Conservation (phyloP, 2,329 filamentous ascomycete genomes). For the Fusarium aywerte region DNA sequence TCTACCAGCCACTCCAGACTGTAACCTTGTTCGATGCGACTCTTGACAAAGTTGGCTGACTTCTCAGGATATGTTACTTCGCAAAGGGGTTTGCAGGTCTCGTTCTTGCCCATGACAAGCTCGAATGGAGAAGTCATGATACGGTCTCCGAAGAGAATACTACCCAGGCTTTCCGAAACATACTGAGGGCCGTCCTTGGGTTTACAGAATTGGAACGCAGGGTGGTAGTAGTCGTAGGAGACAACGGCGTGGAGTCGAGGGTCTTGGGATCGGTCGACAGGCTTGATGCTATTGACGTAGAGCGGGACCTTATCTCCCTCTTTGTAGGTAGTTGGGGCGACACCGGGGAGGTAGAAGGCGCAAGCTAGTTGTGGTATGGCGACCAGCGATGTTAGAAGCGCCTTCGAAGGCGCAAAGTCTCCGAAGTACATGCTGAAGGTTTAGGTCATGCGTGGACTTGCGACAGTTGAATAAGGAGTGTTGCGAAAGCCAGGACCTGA, state of each 20-base stretch:
- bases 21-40: slow-evolving; percentile 84
- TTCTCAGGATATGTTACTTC: slow-evolving; percentile 69
- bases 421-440: slow-evolving; percentile 57
- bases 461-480: slow-evolving; percentile 10
- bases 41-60: slow-evolving; percentile 82
- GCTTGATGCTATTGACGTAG: slow-evolving; percentile 92
- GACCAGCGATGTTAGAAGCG: slow-evolving; percentile 62
- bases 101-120: slow-evolving; percentile 85
- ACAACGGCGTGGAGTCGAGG: slow-evolving; percentile 90
- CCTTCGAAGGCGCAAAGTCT: slow-evolving; percentile 58
- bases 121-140: slow-evolving; percentile 98
- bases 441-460: slow-evolving; percentile 46
- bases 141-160: slow-evolving; percentile 95
- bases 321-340: slow-evolving; percentile 93
- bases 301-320: slow-evolving; percentile 82
- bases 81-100: slow-evolving; percentile 87
- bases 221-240: slow-evolving; percentile 95
- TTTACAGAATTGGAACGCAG: slow-evolving; percentile 86
- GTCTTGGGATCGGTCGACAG: slow-evolving; percentile 80
- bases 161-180: slow-evolving; percentile 85
- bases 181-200: slow-evolving; percentile 80
- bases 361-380: slow-evolving; percentile 65
- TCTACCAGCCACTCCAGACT: slow-evolving; percentile 97
- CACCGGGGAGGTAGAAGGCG: slow-evolving; percentile 95
- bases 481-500: slow-evolving; percentile 31